These are phyloP conservation scores for Phytophthora citricola DNA, from an alignment of 352 stramenopile species.

Conservation along the genomic window DNA sequence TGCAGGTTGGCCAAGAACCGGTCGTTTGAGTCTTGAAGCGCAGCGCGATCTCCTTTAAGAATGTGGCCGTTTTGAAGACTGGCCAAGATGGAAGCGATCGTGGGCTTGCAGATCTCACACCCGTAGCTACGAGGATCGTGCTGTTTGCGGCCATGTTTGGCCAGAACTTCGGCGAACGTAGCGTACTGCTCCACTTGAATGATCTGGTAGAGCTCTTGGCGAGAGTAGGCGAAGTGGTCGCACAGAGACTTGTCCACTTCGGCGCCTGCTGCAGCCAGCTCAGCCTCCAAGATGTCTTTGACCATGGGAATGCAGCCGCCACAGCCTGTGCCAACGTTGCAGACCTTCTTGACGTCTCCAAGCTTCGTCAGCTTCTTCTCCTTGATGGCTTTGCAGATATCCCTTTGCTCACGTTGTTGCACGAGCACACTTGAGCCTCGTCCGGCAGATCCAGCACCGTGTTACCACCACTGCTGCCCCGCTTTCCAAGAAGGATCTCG, in stretches of 20 bases:
- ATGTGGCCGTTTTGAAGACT: conserved; percentile 90
- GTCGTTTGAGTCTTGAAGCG: conserved; percentile 94
- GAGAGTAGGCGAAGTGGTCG: conserved; percentile 91
- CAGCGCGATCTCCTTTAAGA: conserved; percentile 77
- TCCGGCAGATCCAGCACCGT: conserved; percentile 70
- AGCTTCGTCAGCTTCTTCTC: conserved; percentile 82
- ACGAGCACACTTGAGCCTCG: conserved; percentile 91
- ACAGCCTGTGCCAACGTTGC: conserved; percentile 89
- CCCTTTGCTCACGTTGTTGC: conserved; percentile 92
- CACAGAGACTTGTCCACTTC: conserved; percentile 90
- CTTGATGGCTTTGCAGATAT: conserved; percentile 77
- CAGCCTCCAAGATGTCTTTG: conserved; percentile 85
- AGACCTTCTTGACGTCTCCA: conserved; percentile 82
- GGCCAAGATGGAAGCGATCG: conserved; percentile 91
- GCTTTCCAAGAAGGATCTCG: conserved; percentile 69
- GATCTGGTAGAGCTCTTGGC: conserved; percentile 91
- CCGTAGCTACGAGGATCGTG: conserved; percentile 62
- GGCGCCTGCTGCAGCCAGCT: conserved; percentile 88
- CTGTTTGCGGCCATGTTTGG: conserved; percentile 73
- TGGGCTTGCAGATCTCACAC: conserved; percentile 94
- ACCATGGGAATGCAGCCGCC: conserved; percentile 92
- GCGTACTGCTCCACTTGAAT: conserved; percentile 85
- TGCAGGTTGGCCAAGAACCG: conserved; percentile 94
- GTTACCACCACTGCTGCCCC: conserved; percentile 36
- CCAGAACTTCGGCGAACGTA: conserved; percentile 89